phyloP scores from a whole-genome alignment of 345 rosid species.

The Abelmoschus esculentus region DNA sequence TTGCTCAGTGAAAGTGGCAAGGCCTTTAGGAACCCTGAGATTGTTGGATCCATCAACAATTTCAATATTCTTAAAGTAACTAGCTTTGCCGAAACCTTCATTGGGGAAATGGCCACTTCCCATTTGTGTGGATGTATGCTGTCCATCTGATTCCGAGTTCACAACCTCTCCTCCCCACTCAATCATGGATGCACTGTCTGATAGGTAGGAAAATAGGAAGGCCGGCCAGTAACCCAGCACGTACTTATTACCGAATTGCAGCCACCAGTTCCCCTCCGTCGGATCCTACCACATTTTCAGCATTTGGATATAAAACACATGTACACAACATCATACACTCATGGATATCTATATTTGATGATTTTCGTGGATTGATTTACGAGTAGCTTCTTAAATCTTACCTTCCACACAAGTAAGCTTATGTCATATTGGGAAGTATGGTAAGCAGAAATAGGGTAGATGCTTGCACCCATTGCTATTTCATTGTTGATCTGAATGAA shows the following conservation, averaged over 20 bases:
- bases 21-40: conserved; percentile 52
- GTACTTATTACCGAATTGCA: conserved; percentile 35
- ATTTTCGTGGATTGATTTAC: neutral
- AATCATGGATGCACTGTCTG: conserved; percentile 62
- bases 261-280: conserved; percentile 74
- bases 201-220: conserved; percentile 50
- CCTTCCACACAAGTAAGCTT: conserved; percentile 71
- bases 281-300: conserved; percentile 39
- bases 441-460: conserved; percentile 43
- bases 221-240: conserved; percentile 71
- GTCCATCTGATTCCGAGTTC: conserved; percentile 51
- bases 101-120: conserved; percentile 64
- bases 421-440: conserved; percentile 54
- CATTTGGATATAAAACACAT: neutral
- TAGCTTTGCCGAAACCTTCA: conserved; percentile 52
- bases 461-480: conserved; percentile 78
- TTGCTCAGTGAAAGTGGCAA: conserved; percentile 53
- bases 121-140: conserved; percentile 65
- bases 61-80: conserved; percentile 62
- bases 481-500: conserved; percentile 67
- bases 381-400: conserved; percentile 9
- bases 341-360: neutral
- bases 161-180: conserved; percentile 82
- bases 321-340: neutral
- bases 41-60: conserved; percentile 56